Evolutionary conservation across 2,329 filamentous ascomycete species (phyloP).

Genomic region (Talaromyces sp.): DNA sequence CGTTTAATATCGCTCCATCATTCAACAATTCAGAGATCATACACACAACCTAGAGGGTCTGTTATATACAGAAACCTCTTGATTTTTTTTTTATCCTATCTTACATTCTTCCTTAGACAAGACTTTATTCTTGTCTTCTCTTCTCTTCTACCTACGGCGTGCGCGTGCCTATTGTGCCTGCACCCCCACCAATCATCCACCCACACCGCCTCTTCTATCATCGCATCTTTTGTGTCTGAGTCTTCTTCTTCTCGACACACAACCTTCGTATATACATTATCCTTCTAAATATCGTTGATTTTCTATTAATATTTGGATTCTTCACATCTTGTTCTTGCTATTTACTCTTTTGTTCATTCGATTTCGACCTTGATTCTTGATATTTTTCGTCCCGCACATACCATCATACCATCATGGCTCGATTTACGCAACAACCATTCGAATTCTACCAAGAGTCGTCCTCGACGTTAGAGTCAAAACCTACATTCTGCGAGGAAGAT

Average conservation of each 20-base stretch:
- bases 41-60: background rate
- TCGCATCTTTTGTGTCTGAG: constrained; percentile 8
- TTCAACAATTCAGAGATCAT: constrained; percentile 4
- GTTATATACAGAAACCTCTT: constrained; percentile 5
- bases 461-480: constrained; percentile 42
- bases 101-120: background rate
- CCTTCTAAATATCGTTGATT: constrained; percentile 7
- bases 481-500: constrained; percentile 46
- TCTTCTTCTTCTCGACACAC: constrained; percentile 12
- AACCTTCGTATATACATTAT: constrained; percentile 2
- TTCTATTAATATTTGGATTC: background rate
- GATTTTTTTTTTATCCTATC: background rate
- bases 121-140: background rate
- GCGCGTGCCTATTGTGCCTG: constrained; percentile 16
- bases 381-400: constrained; percentile 21
- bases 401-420: constrained; percentile 32
- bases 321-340: background rate
- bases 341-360: constrained; percentile 12
- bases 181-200: constrained; percentile 17
- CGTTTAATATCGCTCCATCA: constrained; percentile 5
- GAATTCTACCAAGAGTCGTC: constrained; percentile 45
- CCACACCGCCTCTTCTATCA: constrained; percentile 19
- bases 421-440: constrained; percentile 44
- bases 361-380: constrained; percentile 12
- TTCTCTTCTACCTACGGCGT: background rate